A percentile compares a stretch with the other conserved stretches of the same genome.
Conservation (phyloP, 768 basidiomycete species). For the Podaxis sp. region DNA sequence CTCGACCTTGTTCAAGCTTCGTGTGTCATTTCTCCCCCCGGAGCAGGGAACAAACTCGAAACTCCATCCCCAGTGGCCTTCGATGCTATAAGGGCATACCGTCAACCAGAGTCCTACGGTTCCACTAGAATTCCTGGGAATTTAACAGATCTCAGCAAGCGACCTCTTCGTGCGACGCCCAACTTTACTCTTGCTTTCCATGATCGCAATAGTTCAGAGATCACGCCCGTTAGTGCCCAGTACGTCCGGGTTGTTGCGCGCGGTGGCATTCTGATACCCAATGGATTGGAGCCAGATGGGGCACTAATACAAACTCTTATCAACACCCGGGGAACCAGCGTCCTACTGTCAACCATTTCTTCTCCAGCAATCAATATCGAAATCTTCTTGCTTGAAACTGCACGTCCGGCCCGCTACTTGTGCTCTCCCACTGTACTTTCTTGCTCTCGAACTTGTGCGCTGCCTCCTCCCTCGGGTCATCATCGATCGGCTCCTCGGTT, state of each 20-base stretch:
- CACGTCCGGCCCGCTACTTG: neutral
- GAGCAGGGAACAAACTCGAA: neutral
- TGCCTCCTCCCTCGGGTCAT: neutral
- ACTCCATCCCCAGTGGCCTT: neutral
- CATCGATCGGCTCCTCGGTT: neutral
- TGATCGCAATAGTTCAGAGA: neutral
- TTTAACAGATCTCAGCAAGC: neutral
- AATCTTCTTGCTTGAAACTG: conserved; percentile 13
- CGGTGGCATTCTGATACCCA: neutral
- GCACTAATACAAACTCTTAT: neutral
- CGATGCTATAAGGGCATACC: neutral
- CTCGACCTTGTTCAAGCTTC: neutral
- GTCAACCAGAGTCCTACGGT: neutral
- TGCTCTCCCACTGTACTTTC: conserved; percentile 4
- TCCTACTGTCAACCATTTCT: neutral
- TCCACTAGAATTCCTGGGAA: neutral
- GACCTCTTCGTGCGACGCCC: conserved; percentile 6
- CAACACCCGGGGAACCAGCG: neutral
- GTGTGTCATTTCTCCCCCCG: neutral
- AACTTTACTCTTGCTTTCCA: neutral
- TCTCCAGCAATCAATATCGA: conserved; percentile 4
- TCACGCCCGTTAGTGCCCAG: neutral
- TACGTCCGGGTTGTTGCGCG: neutral
- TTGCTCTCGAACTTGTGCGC: conserved; percentile 3
- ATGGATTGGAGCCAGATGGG: neutral